phyloP scores from a whole-genome alignment of 805 yeast species.

The Candida insectorum region DNA sequence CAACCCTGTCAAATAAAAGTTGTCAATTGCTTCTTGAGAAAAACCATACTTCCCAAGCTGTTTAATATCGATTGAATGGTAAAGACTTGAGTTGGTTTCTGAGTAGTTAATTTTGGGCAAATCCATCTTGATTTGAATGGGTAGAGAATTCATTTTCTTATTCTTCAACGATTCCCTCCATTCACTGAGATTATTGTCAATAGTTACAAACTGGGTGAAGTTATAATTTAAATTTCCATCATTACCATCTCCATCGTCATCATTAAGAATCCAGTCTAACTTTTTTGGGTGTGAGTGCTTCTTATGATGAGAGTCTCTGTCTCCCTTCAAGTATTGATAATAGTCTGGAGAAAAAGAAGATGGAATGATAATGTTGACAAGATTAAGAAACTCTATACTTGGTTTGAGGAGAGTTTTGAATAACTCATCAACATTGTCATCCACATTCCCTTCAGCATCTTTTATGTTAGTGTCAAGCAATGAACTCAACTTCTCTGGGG shows the following conservation, averaged over 20 bases:
- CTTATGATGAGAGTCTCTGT: constrained; percentile 12
- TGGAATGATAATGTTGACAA: constrained; percentile 43
- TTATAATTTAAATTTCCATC: constrained; percentile 46
- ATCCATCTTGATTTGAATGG: constrained; percentile 29
- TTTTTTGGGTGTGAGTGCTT: constrained; percentile 17
- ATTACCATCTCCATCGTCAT: constrained; percentile 47
- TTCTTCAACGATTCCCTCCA: constrained; percentile 39
- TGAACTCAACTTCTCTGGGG: constrained; percentile 40
- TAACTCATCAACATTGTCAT: constrained; percentile 25
- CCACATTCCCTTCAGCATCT: constrained; percentile 14
- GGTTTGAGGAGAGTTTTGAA: constrained; percentile 37
- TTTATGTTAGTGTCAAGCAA: constrained; percentile 20
- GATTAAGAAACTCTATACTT: constrained; percentile 41
- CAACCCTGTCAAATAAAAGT: constrained; percentile 27
- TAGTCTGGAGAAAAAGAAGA: constrained; percentile 46
- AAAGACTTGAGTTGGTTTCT: constrained; percentile 19
- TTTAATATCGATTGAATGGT: constrained; percentile 23
- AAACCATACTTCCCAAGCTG: constrained; percentile 13
- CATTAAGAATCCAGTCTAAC: constrained; percentile 42
- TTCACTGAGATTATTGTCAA: constrained; percentile 37
- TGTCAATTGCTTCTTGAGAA: constrained; percentile 16
- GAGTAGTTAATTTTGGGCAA: constrained; percentile 18
- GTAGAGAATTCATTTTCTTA: constrained; percentile 23
- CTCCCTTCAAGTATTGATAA: constrained; percentile 37
- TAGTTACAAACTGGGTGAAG: constrained; percentile 39